Base-by-base conservation (phyloP, 805 yeast genomes). In the Ogataea nonfermentans region DNA sequence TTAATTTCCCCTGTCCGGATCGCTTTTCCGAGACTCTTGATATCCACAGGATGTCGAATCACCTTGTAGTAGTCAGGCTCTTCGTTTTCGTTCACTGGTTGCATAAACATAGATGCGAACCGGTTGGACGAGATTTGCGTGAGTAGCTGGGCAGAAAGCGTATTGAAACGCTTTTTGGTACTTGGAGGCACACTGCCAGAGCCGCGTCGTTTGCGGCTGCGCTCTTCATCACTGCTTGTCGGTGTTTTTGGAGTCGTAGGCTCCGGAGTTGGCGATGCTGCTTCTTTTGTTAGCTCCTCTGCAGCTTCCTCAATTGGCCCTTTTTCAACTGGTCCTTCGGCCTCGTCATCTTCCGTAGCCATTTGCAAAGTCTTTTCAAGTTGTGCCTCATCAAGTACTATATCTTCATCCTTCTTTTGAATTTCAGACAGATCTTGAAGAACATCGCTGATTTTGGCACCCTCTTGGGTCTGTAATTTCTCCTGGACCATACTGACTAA, bases 51-150 rank as follows among this genome's bases (percentile, higher is more conserved):
- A 19, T 70, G 65, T 46, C 74, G 68, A 10, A 85, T 74, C 24
- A 83, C 63, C 14, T 73, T 67, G 52, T 76, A 72, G 55, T 86
- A 86, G 34, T 80, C 75, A 2, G 84, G 87, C 6, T 89, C 91
- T 37, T 76, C 85, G 41, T 73, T 66, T 41, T 70, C 73, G 47
- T 72, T 74, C 11, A 86, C 93, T 0, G 93, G 87, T 37, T 73
- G 76, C 26, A 82, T 56, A 56, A 86, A 86, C 41, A 85, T 80
- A 0, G 89, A 79, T 0, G 93, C 84, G 52, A 75, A 81, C 41
- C 86, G 68, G 57, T 84, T 82, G 2, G 86, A 79, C 26, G 81
- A 73, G 7, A 85, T 78, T 44, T 81, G 80, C 12, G 76, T 69
- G 33, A 86, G 61, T 23, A 86, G 64, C 31, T 81, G 84, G 6